Percentiles rank a stretch among this genome's conserved stretches.
These are phyloP conservation scores for Colletotrichum nymphaeae DNA, from an alignment of 2,329 filamentous ascomycete species.

Conservation along the genomic window DNA sequence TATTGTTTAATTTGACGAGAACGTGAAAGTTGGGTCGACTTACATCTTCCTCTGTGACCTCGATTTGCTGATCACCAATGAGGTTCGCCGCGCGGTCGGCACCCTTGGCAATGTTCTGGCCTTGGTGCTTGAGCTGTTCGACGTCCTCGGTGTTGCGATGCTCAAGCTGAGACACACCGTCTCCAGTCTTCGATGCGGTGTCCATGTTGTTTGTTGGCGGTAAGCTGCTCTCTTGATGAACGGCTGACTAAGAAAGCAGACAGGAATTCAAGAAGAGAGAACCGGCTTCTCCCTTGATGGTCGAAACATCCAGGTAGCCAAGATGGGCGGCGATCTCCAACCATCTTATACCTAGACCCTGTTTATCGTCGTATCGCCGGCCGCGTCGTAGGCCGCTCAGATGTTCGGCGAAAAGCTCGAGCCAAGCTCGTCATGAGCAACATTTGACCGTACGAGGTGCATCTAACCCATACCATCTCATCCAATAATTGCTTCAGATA, in stretches of 20 bases:
- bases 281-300: background rate
- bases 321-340: background rate
- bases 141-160: conserved; percentile 19
- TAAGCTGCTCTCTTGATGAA: background rate
- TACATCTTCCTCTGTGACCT: conserved; percentile 50
- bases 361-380: background rate
- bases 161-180: conserved; percentile 25
- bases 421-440: conserved; percentile 11
- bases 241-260: background rate
- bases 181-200: conserved; percentile 11
- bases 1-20: background rate
- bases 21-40: background rate
- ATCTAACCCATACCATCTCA: background rate
- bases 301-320: background rate
- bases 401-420: background rate
- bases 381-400: background rate
- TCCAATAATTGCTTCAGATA: conserved; percentile 12
- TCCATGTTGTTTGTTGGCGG: conserved; percentile 6
- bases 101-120: conserved; percentile 12
- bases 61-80: conserved; percentile 31
- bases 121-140: conserved; percentile 28
- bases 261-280: background rate
- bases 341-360: conserved; percentile 19
- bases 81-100: conserved; percentile 32
- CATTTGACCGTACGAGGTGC: background rate